Conservation (phyloP, 164 flowering plant species). For the Saururus chinensis region DNA sequence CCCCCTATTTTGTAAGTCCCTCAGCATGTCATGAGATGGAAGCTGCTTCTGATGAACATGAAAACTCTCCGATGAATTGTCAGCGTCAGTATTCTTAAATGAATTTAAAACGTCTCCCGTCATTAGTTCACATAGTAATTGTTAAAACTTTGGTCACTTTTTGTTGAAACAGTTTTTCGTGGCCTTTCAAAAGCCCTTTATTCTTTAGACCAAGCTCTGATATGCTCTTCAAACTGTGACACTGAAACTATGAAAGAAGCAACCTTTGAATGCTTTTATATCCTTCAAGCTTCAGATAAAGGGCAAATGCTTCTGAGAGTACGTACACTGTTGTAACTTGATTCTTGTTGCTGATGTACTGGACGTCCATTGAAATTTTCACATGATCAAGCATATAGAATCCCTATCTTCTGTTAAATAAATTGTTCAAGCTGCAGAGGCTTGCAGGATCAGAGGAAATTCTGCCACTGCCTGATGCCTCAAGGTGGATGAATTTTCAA, state of each 20-base stretch:
- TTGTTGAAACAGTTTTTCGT: slow-evolving; percentile 38
- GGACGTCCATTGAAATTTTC: neutral
- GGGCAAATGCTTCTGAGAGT: slow-evolving; percentile 91
- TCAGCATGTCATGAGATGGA: slow-evolving; percentile 40
- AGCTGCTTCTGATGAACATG: slow-evolving; percentile 30
- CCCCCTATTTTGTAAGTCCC: slow-evolving; percentile 51
- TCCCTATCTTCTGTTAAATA: neutral
- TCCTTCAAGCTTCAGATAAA: slow-evolving; percentile 72
- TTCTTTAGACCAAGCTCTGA: slow-evolving; percentile 67
- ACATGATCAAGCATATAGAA: neutral
- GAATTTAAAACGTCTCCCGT: neutral
- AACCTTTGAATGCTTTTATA: slow-evolving; percentile 51
- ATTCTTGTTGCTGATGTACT: neutral
- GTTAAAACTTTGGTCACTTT: neutral
- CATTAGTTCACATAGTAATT: neutral
- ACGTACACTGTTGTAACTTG: neutral
- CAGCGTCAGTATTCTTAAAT: slow-evolving; percentile 22
- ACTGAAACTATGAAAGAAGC: slow-evolving; percentile 45
- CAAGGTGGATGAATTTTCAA: slow-evolving; percentile 13
- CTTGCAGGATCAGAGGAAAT: slow-evolving; percentile 78
- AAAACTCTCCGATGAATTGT: slow-evolving; percentile 38
- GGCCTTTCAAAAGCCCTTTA: slow-evolving; percentile 52
- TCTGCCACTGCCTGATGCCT: slow-evolving; percentile 39
- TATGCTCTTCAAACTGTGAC: slow-evolving; percentile 65
- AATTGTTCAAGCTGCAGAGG: slow-evolving; percentile 32